A percentile compares a stretch with the other conserved stretches of the same genome.
These are phyloP conservation scores for Porphyrellus cyaneotinctus DNA, from an alignment of 768 basidiomycete species.

Conservation along the genomic window DNA sequence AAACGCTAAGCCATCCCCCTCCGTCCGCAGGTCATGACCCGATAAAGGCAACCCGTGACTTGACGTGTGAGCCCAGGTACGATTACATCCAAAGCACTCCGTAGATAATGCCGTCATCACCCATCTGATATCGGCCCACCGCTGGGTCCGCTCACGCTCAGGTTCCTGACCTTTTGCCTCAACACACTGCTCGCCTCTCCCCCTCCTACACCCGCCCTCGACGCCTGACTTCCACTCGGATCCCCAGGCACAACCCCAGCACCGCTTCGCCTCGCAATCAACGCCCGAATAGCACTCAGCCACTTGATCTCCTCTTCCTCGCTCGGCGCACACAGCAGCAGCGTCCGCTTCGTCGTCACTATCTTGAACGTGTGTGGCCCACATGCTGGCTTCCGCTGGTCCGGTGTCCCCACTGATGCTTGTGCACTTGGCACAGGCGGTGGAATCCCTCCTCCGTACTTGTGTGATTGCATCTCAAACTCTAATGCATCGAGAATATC, in stretches of 20 bases:
- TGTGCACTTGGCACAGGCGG: slow-evolving; percentile 30
- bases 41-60: slow-evolving; percentile 7
- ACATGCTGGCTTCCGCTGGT: slow-evolving; percentile 44
- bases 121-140: slow-evolving; percentile 24
- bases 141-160: slow-evolving; percentile 40
- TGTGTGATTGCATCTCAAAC: slow-evolving; percentile 60
- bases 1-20: slow-evolving; percentile 1
- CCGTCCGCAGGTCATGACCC: background rate
- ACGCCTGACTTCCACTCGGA: slow-evolving; percentile 19
- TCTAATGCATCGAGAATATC: slow-evolving; percentile 92
- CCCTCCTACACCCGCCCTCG: slow-evolving; percentile 11
- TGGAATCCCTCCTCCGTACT: slow-evolving; percentile 38
- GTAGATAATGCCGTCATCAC: slow-evolving; percentile 22
- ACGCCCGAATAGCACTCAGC: slow-evolving; percentile 90
- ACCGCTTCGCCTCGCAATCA: slow-evolving; percentile 72
- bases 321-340: slow-evolving; percentile 86
- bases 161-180: slow-evolving; percentile 46
- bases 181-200: slow-evolving; percentile 32
- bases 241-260: slow-evolving; percentile 50
- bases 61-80: slow-evolving; percentile 24
- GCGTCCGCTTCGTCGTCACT: slow-evolving; percentile 87
- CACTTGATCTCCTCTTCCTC: slow-evolving; percentile 99
- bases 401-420: slow-evolving; percentile 33
- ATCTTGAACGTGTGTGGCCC: slow-evolving; percentile 83
- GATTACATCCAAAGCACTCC: slow-evolving; percentile 8